Evolutionary conservation across 1,284 basidiomycete species (phyloP).

Genomic region (Leccinum cinnamomeum): DNA sequence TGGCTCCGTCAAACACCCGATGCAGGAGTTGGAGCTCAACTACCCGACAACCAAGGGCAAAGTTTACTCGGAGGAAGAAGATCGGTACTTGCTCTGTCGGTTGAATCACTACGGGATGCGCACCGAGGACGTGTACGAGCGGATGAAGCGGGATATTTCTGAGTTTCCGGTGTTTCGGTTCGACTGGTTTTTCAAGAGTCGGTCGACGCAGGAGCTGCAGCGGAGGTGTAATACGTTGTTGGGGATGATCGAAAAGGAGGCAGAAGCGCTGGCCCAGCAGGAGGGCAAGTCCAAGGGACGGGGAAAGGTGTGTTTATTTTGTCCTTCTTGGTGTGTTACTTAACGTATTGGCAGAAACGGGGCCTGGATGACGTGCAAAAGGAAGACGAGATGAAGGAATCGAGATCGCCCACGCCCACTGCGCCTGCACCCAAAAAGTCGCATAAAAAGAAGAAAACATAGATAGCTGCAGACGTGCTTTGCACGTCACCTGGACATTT

Average conservation of each 20-base stretch:
- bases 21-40: slow-evolving; percentile 93
- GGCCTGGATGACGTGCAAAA: slow-evolving; percentile 65
- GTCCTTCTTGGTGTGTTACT: not conserved
- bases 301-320: slow-evolving; percentile 54
- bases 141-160: slow-evolving; percentile 94
- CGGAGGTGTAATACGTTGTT: slow-evolving; percentile 89
- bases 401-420: slow-evolving; percentile 56
- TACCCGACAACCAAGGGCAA: slow-evolving; percentile 97
- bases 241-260: slow-evolving; percentile 92
- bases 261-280: slow-evolving; percentile 62
- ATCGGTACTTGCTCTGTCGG: slow-evolving; percentile 91
- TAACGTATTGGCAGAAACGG: slow-evolving; percentile 50
- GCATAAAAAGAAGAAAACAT: slow-evolving; percentile 55
- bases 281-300: slow-evolving; percentile 62
- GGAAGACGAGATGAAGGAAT: slow-evolving; percentile 53
- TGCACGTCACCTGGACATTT: not conserved
- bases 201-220: slow-evolving; percentile 89
- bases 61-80: slow-evolving; percentile 95
- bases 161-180: slow-evolving; percentile 97
- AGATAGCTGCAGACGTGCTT: slow-evolving; percentile 4
- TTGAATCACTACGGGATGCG: slow-evolving; percentile 92
- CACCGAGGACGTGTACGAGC: slow-evolving; percentile 90
- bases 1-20: slow-evolving; percentile 77
- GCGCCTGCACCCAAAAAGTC: slow-evolving; percentile 46
- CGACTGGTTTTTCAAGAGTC: slow-evolving; percentile 98